A percentile compares a stretch with the other conserved stretches of the same genome.
Conservation (phyloP, 768 basidiomycete species). For the Collybia nuda region DNA sequence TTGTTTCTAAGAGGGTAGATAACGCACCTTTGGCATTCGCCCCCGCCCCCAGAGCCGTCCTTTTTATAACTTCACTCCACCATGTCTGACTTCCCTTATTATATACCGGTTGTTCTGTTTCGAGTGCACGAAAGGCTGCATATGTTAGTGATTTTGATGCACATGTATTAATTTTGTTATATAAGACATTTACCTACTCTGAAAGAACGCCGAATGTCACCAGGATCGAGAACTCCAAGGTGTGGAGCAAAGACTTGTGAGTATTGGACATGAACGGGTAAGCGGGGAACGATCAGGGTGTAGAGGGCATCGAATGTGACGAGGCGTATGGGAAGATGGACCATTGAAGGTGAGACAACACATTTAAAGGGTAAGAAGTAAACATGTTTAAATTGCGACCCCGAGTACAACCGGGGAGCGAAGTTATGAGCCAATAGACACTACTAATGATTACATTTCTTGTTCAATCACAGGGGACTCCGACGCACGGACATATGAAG, state of each 20-base stretch:
- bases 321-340: slow-evolving; percentile 41
- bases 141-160: background rate
- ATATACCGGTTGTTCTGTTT: slow-evolving; percentile 62
- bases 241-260: slow-evolving; percentile 65
- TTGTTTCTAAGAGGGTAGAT: background rate
- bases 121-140: slow-evolving; percentile 44
- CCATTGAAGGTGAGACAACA: no score
- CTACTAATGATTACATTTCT: no score
- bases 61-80: slow-evolving; percentile 79
- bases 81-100: slow-evolving; percentile 52
- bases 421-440: no score
- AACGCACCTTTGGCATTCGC: slow-evolving; percentile 55
- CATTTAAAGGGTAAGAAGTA: background rate
- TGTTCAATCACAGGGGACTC: no score
- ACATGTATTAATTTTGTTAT: background rate
- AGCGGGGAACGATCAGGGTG: slow-evolving; percentile 70
- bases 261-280: slow-evolving; percentile 67
- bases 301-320: slow-evolving; percentile 81
- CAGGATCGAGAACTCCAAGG: slow-evolving; percentile 59
- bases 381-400: no score
- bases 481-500: no score
- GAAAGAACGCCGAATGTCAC: slow-evolving; percentile 56
- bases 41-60: slow-evolving; percentile 76
- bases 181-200: slow-evolving; percentile 45
- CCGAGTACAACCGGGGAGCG: no score